These are phyloP conservation scores for Hyaloperonospora brassicae DNA, from an alignment of 352 stramenopile genomes.

Conservation along the genomic window DNA sequence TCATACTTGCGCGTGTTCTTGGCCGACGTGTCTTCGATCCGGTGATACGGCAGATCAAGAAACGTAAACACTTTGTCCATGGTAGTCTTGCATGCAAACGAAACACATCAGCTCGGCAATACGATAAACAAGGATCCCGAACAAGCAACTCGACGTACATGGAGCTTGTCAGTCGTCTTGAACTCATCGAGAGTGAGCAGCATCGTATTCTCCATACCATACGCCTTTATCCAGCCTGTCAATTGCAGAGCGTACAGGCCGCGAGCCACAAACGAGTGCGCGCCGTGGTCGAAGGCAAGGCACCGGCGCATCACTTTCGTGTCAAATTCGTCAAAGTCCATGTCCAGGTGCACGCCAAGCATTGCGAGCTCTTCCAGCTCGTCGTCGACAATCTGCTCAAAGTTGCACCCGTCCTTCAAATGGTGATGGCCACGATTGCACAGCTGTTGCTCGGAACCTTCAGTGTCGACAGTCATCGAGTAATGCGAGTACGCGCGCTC, in stretches of 20 bases:
- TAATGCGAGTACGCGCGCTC: conserved; percentile 86
- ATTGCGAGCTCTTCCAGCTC: conserved; percentile 57
- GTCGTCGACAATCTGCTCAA: conserved; percentile 67
- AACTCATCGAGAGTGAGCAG: conserved; percentile 92
- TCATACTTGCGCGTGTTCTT: conserved; percentile 88
- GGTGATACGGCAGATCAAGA: conserved; percentile 71
- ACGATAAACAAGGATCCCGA: not conserved
- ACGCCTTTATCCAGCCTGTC: conserved; percentile 87
- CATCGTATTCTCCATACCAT: conserved; percentile 84
- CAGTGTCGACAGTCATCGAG: conserved; percentile 77
- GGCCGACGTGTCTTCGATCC: conserved; percentile 67
- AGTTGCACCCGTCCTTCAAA: conserved; percentile 39
- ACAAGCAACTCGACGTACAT: conserved; percentile 34
- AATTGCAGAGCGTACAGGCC: conserved; percentile 95
- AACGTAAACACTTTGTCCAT: conserved; percentile 85
- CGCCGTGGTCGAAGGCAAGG: conserved; percentile 51
- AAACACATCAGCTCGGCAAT: conserved; percentile 13
- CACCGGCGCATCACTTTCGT: conserved; percentile 42
- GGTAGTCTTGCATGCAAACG: conserved; percentile 28
- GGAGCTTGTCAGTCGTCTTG: conserved; percentile 54
- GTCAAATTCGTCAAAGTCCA: conserved; percentile 69
- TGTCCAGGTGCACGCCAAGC: conserved; percentile 61
- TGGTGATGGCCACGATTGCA: conserved; percentile 70
- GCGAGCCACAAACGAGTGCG: conserved; percentile 72
- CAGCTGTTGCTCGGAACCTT: conserved; percentile 69